Evolutionary conservation across 2,329 filamentous ascomycete genomes (phyloP), one percentile per base, ranked within the genome.

Genomic region (Arthroderma sp.): DNA sequence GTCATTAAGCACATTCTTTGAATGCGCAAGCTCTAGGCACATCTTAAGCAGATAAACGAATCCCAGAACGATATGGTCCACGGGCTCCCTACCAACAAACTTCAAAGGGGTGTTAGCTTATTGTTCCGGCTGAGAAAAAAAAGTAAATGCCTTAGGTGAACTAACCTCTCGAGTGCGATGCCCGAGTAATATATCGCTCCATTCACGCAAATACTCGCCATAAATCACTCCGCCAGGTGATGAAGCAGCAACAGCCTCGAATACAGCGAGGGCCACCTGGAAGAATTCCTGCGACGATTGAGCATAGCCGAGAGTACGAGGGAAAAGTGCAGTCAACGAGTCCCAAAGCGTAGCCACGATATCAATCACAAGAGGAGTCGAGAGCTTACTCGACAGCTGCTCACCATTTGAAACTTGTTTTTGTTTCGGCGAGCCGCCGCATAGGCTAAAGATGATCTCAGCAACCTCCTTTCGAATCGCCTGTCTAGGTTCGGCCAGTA

Each of bases 291-390:
- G 61, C 22, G 65, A 68, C 15, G 63, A 60, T 10, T 56, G 46
- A 36, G 62, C 58, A 49, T 62, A 59, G 6, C 59, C 49, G 10
- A 60, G 54, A n/a, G 63, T 62, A 11, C 58, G 54, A 2, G 65
- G 62, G 34, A 73, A 60, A 22, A 65, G 58, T 28, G 60, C 53
- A 28, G 61, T 57, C 45, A 72, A 56, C 4, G 64, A 56, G 15
- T 61, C 57, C 70, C 70, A 73, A 37, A 72, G 56, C 29, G 64
- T 67, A 1, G 60, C 59, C 28, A 70, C 56, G 48, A 66, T 65
- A 48, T 65, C 63, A 30, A 64, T 52, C 10, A 58, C 55, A n/a
- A 50, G 52, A 15, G 58, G 53, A 15, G 54, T 58, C 36, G 62
- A 59, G 6, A 52, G 40, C 27, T 47, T 44, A 4, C 43, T 38